Conservation (phyloP, 148 eudicot species). For the Vaccinium myrtillus region DNA sequence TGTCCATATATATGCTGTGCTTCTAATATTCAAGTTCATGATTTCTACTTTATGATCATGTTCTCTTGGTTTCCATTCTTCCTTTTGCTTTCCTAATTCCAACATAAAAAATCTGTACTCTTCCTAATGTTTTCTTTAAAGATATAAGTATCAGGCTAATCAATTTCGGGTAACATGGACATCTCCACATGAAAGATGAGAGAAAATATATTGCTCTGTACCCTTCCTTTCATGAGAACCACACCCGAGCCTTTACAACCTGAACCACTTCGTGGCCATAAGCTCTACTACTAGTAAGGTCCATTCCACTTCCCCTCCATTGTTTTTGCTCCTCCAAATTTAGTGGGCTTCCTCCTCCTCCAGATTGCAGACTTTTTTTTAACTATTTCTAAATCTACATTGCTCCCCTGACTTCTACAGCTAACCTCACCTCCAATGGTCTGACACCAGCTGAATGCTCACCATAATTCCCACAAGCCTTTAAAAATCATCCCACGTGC, state of each 20-base stretch:
- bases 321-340: not conserved
- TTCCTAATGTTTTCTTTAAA: not conserved
- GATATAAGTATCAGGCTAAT: not conserved
- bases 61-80: not conserved
- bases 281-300: not conserved
- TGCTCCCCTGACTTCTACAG: not conserved
- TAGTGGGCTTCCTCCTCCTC: not conserved
- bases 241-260: not conserved
- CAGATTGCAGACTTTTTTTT: not conserved
- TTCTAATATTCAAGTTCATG: not conserved
- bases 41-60: not conserved
- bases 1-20: not conserved
- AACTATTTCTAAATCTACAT: not conserved
- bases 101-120: not conserved
- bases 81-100: not conserved
- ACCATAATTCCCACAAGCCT: not conserved
- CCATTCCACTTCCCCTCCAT: not conserved
- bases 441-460: not conserved
- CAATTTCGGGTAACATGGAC: not conserved
- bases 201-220: not conserved
- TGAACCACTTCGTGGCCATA: not conserved
- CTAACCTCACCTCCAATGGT: not conserved
- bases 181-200: not conserved
- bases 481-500: not conserved
- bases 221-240: not conserved